Percentiles rank a stretch among this genome's conserved stretches.
Conservation (phyloP, 179 eudicot genomes). For the Corrigiola litoralis region DNA sequence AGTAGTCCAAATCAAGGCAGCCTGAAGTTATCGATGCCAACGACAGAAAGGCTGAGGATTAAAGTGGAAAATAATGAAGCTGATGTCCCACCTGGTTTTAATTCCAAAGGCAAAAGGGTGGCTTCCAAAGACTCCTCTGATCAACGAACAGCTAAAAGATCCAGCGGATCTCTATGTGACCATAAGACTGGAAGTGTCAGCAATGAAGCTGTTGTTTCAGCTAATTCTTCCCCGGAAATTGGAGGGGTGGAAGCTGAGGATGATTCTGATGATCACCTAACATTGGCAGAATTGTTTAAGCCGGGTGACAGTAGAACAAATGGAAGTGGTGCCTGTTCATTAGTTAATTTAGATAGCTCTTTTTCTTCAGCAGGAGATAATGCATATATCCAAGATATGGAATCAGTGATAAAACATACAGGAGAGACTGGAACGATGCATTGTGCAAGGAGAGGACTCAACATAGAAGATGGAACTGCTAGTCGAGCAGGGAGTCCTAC, state of each 20-base stretch:
- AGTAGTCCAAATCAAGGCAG: not conserved
- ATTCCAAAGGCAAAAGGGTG: slow-evolving; percentile 5
- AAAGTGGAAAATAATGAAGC: slow-evolving; percentile 16
- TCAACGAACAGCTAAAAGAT: slow-evolving; percentile 4
- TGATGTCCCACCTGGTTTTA: slow-evolving; percentile 33
- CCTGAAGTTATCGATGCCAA: not conserved
- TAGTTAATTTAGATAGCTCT: not conserved
- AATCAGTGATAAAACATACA: not conserved
- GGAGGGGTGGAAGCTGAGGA: not conserved
- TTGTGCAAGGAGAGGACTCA: not conserved
- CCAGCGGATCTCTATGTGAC: not conserved
- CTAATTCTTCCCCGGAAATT: not conserved
- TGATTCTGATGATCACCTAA: slow-evolving; percentile 17
- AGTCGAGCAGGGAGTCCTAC: not conserved
- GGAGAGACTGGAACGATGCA: not conserved
- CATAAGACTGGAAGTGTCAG: not conserved
- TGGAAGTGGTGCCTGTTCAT: not conserved
- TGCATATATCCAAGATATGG: not conserved
- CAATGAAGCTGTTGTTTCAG: not conserved
- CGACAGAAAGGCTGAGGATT: not conserved
- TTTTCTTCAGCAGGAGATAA: slow-evolving; percentile 8
- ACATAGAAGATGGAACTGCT: not conserved
- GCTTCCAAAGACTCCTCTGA: not conserved
- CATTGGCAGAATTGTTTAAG: slow-evolving; percentile 1
- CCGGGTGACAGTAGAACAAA: not conserved